Base-by-base conservation (phyloP, 148 eudicot species). In the Vaccinium myrtillus region DNA sequence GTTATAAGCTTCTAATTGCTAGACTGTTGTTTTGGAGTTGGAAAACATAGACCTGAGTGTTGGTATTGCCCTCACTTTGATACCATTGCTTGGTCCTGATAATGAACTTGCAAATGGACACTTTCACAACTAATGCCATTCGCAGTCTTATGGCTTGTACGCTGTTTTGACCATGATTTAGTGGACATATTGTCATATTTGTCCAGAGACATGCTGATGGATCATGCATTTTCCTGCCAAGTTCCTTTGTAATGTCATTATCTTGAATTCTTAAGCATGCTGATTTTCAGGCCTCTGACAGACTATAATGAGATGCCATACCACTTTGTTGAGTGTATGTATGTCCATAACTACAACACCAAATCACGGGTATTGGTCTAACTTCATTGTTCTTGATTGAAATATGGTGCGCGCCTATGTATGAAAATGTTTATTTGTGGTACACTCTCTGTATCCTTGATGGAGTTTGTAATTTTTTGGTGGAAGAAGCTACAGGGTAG, bases 241-340 rank as follows among this genome's bases (percentile, higher is more conserved):
- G 21, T 39, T 39, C 18, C 85, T 48, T 3, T 61, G 75, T 50
- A 58, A 11, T 55, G 19, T 85, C 14, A 21, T 30, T 32, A 67
- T 83, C 56, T 80, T 81, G 39, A n/a, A 21, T 80, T 71, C 83
- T 56, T 63, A 39, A 77, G 15, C 32, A 81, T 85, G 39, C 43
- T 49, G 56, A 8, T 76, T 84, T 87, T 83, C 94, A 96, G 99
- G 93, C 98, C 98, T 81, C 83, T 96, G 84, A 89, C 85, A 53
- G 95, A 96, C 86, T 95, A 84, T 84, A 92, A 94, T 86, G 99
- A 96, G 89, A 85, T 96, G 70, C 79, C 95, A 36, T 89, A 81
- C 89, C 99, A 96, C 89, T 96, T 92, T 87, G 77, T 90, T 82
- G 98, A 94, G 88, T 94, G 98, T 84, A 89, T 91, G 30, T 91